Evolutionary conservation across 2,329 filamentous ascomycete species (phyloP), one percentile per base, ranked within the genome.

Genomic region (Verticillium albo-atrum): DNA sequence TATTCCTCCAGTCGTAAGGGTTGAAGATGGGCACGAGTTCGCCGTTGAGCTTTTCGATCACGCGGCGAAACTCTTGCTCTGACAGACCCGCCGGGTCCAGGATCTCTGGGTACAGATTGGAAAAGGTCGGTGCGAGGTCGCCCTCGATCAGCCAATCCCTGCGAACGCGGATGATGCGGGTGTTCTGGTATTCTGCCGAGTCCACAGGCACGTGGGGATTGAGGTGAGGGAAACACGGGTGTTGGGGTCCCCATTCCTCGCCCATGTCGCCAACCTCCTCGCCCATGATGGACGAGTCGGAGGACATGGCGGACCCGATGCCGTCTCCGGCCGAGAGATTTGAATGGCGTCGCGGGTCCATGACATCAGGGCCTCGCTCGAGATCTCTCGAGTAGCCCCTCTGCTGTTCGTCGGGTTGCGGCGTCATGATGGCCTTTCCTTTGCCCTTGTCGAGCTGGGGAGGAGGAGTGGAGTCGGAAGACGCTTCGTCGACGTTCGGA

Each of bases 41-140:
- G 14, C 83, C 77, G 69, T 99, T 99, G 58, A 98, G 82, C 68
- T 88, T 90, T 61, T 92, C 87, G 58, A 99, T 86, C 30, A 98
- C 77, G 12, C 82, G 81, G 3, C 95, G 86, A 70, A 99, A 99
- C 67, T 96, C 91, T 61, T 89, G 88, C 72, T 99, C 95, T 1
- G 86, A 83, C 51, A 99, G 77, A 32, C 93, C 86, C 0, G 85
- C 86, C 0, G 92, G 91, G 65, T 97, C 93, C 7, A 99, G 80
- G 60, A 99, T 96, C 71, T 99, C 95, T 0, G 95, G 95, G 68
- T 99, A 99, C 3, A 97, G 80, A 68, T 98, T 97, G 17, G 91
- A 95, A 71, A 96, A 98, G 0, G 93, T 92, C 0, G 95, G 95
- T 1, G 93, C 94, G 28, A 97, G 78, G 73, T 99, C 95, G 35